Conservation (phyloP, 2,329 filamentous ascomycete genomes). For the Neofusicoccum sp. region DNA sequence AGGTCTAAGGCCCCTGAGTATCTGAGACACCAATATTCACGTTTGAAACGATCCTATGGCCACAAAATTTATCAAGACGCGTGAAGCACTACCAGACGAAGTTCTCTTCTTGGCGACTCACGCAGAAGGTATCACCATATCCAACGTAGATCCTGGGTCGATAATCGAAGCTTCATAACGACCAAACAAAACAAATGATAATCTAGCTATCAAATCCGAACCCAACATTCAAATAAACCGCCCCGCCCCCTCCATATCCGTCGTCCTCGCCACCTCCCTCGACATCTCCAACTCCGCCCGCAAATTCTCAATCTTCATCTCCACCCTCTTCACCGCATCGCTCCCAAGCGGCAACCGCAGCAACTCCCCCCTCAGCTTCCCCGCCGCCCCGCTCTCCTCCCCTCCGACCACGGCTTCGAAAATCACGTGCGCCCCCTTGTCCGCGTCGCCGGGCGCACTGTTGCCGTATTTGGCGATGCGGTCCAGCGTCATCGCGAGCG, state of each 20-base stretch:
- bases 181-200: neutral
- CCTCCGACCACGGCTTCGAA: slow-evolving; percentile 53
- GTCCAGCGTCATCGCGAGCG: slow-evolving; percentile 27
- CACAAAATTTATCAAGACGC: too few species aligned
- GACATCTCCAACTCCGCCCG: neutral
- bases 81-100: too few species aligned
- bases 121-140: too few species aligned
- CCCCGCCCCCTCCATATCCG: neutral
- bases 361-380: neutral
- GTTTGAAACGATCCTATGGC: too few species aligned
- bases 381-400: neutral
- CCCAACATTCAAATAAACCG: neutral
- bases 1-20: too few species aligned
- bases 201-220: neutral
- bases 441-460: slow-evolving; percentile 57
- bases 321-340: neutral
- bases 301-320: neutral
- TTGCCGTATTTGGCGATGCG: neutral
- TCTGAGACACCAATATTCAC: too few species aligned
- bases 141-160: too few species aligned
- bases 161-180: neutral
- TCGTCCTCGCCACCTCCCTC: neutral
- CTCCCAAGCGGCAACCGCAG: neutral
- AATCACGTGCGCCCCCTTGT: slow-evolving; percentile 55
- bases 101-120: too few species aligned